Evolutionary conservation across 768 basidiomycete genomes (phyloP).

Genomic region (Porphyrellus cyaneotinctus): DNA sequence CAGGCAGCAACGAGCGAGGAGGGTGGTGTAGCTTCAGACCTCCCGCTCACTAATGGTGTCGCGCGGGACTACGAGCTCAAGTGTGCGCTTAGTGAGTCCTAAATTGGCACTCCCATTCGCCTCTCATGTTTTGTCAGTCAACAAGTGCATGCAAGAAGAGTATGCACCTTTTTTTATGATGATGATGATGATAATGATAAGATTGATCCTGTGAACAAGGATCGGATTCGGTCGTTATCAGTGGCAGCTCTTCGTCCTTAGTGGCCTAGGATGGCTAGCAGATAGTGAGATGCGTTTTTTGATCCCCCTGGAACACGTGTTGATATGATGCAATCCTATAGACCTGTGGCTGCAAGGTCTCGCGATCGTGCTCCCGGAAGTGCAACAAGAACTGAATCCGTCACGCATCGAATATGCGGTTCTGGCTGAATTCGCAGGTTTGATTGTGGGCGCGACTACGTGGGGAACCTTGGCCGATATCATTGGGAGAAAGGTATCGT

Average conservation of each 20-base stretch:
- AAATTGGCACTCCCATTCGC: neutral
- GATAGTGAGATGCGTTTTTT: slow-evolving; percentile 36
- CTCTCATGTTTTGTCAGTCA: slow-evolving; percentile 30
- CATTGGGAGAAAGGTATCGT: slow-evolving; percentile 44
- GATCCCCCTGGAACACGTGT: slow-evolving; percentile 21
- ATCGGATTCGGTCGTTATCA: slow-evolving; percentile 52
- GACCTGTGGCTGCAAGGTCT: slow-evolving; percentile 45
- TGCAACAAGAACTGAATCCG: slow-evolving; percentile 42
- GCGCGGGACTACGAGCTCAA: slow-evolving; percentile 33
- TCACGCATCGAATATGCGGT: slow-evolving; percentile 43
- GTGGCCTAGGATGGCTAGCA: slow-evolving; percentile 47
- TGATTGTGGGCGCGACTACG: slow-evolving; percentile 45
- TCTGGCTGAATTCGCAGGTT: slow-evolving; percentile 43
- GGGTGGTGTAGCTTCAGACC: slow-evolving; percentile 1
- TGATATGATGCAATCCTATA: slow-evolving; percentile 1
- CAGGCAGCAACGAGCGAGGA: slow-evolving; percentile 12
- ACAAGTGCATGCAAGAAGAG: slow-evolving; percentile 46
- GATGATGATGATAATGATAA: slow-evolving; percentile 1
- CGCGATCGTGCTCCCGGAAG: slow-evolving; percentile 43
- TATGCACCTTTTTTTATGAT: slow-evolving; percentile 18
- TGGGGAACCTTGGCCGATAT: slow-evolving; percentile 51
- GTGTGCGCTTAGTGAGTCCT: slow-evolving; percentile 28
- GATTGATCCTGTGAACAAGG: slow-evolving; percentile 22
- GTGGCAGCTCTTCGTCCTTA: slow-evolving; percentile 42
- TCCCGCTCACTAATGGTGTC: slow-evolving; percentile 22